Percentiles rank a stretch among this genome's conserved stretches.
These are phyloP conservation scores for Cadophora gregata DNA, from an alignment of 2,329 filamentous ascomycete species.

Conservation along the genomic window DNA sequence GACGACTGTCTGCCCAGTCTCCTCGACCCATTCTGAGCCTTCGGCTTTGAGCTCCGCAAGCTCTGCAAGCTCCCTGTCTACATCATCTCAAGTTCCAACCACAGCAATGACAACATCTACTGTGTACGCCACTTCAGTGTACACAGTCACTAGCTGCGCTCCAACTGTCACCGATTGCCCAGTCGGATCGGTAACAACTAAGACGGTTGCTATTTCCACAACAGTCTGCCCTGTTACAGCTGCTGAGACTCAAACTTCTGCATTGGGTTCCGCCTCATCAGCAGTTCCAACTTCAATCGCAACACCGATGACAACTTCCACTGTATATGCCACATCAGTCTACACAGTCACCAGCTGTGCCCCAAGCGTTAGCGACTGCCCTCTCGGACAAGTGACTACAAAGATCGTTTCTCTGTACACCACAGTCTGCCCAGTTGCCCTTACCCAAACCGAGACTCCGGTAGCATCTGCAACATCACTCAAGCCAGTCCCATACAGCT, in stretches of 20 bases:
- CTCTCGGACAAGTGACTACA: constrained; percentile 4
- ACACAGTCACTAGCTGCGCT: constrained; percentile 10
- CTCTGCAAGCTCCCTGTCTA: no score
- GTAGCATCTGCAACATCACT: background rate
- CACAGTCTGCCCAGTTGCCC: constrained; percentile 14
- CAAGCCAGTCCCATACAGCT: constrained; percentile 5
- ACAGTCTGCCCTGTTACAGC: constrained; percentile 15
- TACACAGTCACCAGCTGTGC: constrained; percentile 13
- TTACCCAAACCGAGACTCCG: background rate
- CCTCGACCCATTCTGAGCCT: background rate
- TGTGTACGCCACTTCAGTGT: constrained; percentile 14
- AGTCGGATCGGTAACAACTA: constrained; percentile 16
- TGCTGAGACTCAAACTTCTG: background rate
- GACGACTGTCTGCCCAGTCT: constrained; percentile 15
- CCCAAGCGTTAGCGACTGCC: constrained; percentile 3
- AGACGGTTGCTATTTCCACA: constrained; percentile 14
- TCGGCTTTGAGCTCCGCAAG: background rate
- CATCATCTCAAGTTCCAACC: background rate
- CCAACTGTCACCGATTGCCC: constrained; percentile 15
- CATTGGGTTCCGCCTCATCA: background rate
- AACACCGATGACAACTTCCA: constrained; percentile 8
- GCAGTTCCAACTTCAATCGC: background rate
- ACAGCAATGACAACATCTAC: background rate
- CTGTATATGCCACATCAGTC: constrained; percentile 2
- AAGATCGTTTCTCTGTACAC: constrained; percentile 16